Evolutionary conservation across 2,329 filamentous ascomycete species (phyloP), one percentile per base, ranked within the genome.

Genomic region (Claviceps quebecensis): DNA sequence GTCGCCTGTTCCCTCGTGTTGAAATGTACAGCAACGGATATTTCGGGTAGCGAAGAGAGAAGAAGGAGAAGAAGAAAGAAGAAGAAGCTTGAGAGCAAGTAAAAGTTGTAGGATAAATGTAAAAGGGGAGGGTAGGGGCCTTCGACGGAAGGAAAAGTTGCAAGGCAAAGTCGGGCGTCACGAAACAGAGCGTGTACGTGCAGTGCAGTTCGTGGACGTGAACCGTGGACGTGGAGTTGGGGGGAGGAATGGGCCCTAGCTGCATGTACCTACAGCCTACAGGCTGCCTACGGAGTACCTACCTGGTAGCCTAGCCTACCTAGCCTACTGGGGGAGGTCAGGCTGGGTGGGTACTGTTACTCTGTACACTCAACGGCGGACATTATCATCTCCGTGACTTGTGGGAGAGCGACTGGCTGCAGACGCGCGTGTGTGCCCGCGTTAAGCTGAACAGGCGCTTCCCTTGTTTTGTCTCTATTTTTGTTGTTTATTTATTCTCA

Each of bases 121-220:
- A 29, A 23, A 29, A 22, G 36, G 39, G 23, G 40, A 26, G 17
- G 29, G 48, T 29, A 45, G 48, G 41, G 29, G 41, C 19, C 26
- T 45, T n/a, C 29, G 19, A 50, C 29, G 14, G 26, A 14, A 23
- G 38, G 19, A 45, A 50, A 23, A 41, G 22, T 19, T 14, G 39
- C 14, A 40, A 37, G 23, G 40, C 29, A 37, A 34, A 34, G 37
- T 36, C 36, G 26, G 52, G 50, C 44, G 53, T 50, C 53, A 54
- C 59, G 51, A 53, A 50, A 23, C 26, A 22, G 51, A 55, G 53
- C 47, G 51, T 52, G 50, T 36, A 43, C 47, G 51, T 52, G 51
- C 19, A 40, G 51, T 48, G 51, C 46, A 56, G 43, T 54, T 52
- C 41, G 41, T 56, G 48, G 54, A 52, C 46, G 43, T 50, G 47